Percentiles rank a stretch among this genome's conserved stretches.
These are phyloP conservation scores for Fonsecaea nubica DNA, from an alignment of 2,329 filamentous ascomycete species.

Conservation along the genomic window DNA sequence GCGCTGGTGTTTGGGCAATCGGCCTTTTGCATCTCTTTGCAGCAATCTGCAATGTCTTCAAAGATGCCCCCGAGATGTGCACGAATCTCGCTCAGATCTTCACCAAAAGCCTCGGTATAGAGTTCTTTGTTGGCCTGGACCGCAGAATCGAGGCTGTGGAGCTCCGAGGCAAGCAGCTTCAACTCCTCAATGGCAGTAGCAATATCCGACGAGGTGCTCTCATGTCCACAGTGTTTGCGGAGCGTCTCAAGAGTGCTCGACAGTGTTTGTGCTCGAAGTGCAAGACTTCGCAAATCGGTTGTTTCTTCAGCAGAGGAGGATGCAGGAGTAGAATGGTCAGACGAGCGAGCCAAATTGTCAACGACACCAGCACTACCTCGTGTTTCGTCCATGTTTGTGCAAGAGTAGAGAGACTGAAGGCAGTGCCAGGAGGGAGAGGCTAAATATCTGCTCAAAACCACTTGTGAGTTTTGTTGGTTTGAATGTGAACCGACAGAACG, in stretches of 20 bases:
- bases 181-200: slow-evolving; percentile 34
- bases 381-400: background rate
- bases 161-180: slow-evolving; percentile 30
- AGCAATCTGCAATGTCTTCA: slow-evolving; percentile 40
- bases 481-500: background rate
- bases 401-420: background rate
- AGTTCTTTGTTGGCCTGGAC: slow-evolving; percentile 30
- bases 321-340: background rate
- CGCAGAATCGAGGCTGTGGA: slow-evolving; percentile 35
- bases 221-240: slow-evolving; percentile 33
- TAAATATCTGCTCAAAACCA: background rate
- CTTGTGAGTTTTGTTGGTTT: background rate
- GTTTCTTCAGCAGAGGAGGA: background rate
- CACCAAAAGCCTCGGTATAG: slow-evolving; percentile 38
- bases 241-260: slow-evolving; percentile 31
- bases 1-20: slow-evolving; percentile 27
- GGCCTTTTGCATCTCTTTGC: slow-evolving; percentile 36
- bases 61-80: slow-evolving; percentile 36
- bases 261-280: slow-evolving; percentile 31
- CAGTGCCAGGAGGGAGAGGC: background rate
- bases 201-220: slow-evolving; percentile 35
- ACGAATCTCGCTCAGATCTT: slow-evolving; percentile 38
- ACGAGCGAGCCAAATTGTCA: background rate
- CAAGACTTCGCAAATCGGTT: slow-evolving; percentile 19
- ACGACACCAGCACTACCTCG: background rate